These are phyloP conservation scores for Groenewaldozyma auringiensis DNA, from an alignment of 1,139 yeast genomes.

Conservation along the genomic window DNA sequence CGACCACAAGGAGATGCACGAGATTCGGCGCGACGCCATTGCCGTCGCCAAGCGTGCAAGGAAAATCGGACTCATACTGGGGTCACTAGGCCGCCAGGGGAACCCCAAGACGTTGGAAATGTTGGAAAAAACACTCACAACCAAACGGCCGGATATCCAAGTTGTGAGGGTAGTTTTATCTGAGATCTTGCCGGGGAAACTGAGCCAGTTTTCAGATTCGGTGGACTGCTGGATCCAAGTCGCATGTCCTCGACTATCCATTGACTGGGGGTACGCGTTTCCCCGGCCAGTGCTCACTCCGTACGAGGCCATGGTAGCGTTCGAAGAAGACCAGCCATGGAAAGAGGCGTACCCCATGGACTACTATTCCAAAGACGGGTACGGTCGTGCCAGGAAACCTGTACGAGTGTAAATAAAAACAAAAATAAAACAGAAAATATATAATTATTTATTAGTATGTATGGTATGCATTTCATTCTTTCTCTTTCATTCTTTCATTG, in stretches of 20 bases:
- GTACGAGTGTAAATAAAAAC: conserved; percentile 22
- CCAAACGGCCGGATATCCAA: conserved; percentile 35
- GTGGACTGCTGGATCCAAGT: conserved; percentile 95
- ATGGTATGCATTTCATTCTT: background rate
- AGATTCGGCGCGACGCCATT: conserved; percentile 69
- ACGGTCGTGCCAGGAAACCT: conserved; percentile 82
- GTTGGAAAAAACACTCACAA: conserved; percentile 46
- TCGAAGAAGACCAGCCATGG: conserved; percentile 68
- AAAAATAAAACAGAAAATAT: too few species aligned
- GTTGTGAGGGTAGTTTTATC: conserved; percentile 80
- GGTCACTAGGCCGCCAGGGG: conserved; percentile 97
- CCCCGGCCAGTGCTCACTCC: conserved; percentile 89
- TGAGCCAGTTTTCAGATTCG: conserved; percentile 81
- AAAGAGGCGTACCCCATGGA: conserved; percentile 82
- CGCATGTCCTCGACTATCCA: conserved; percentile 93
- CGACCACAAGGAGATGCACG: conserved; percentile 74
- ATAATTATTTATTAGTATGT: background rate
- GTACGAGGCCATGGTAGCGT: conserved; percentile 89
- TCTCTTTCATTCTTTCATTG: background rate
- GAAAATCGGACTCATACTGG: conserved; percentile 77
- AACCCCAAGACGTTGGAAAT: conserved; percentile 65
- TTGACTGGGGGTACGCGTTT: conserved; percentile 99
- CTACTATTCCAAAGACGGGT: conserved; percentile 82
- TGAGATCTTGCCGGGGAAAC: conserved; percentile 87
- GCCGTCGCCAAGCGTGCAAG: conserved; percentile 49